phyloP scores from a whole-genome alignment of 805 yeast species.

The Scheffersomyces spartinae region DNA sequence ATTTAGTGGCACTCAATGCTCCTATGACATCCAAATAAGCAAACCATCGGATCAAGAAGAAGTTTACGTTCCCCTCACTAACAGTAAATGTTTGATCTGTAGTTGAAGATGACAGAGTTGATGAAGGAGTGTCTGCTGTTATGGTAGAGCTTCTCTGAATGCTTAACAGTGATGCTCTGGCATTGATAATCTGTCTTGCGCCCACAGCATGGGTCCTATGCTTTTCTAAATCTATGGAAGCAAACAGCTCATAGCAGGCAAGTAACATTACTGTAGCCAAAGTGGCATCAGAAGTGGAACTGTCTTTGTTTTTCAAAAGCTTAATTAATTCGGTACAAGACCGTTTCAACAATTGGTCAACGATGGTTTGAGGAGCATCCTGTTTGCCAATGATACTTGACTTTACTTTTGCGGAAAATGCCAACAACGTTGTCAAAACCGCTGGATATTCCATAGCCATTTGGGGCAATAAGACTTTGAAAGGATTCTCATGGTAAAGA shows the following conservation, averaged over 20 bases:
- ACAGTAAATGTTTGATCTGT: constrained; percentile 7
- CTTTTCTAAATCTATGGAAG: constrained; percentile 31
- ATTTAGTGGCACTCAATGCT: constrained; percentile 42
- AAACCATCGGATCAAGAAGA: constrained; percentile 57
- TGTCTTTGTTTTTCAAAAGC: constrained; percentile 36
- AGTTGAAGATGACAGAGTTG: too few species aligned
- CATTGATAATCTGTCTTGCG: constrained; percentile 42
- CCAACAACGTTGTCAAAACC: constrained; percentile 42
- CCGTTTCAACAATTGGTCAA: constrained; percentile 42
- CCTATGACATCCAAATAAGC: constrained; percentile 58
- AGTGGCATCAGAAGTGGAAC: constrained; percentile 55
- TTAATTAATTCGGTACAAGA: constrained; percentile 46
- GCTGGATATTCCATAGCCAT: constrained; percentile 54
- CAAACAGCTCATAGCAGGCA: constrained; percentile 41
- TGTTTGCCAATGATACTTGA: constrained; percentile 12
- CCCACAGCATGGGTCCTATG: constrained; percentile 62
- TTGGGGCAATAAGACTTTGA: constrained; percentile 50
- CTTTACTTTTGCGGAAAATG: constrained; percentile 25
- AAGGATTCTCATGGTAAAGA: constrained; percentile 51
- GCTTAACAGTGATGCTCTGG: constrained; percentile 1
- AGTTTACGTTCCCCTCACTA: constrained; percentile 31
- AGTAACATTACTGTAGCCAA: constrained; percentile 50
- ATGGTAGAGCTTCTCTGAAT: too few species aligned
- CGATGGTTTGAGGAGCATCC: constrained; percentile 25
- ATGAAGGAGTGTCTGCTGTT: too few species aligned